These are phyloP conservation scores for Naumovozyma castellii DNA, from an alignment of 805 yeast genomes.

Conservation along the genomic window DNA sequence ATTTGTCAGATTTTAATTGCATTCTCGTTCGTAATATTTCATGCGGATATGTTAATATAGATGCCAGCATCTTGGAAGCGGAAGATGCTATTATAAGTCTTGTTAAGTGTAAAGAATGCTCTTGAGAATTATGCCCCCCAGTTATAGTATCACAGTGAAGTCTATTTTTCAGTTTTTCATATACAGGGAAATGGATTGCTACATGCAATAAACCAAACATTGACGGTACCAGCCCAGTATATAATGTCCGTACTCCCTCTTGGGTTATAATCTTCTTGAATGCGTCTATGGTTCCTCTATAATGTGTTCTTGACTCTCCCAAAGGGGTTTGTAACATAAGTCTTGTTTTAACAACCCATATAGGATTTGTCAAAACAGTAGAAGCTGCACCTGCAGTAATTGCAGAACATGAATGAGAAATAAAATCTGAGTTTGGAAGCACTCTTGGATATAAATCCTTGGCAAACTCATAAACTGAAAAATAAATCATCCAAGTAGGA, in stretches of 20 bases:
- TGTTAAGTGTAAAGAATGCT: conserved; percentile 25
- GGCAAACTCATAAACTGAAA: conserved; percentile 76
- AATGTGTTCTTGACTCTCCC: conserved; percentile 20
- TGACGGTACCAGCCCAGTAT: conserved; percentile 85
- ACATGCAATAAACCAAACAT: conserved; percentile 85
- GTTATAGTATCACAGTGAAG: conserved; percentile 30
- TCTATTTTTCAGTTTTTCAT: conserved; percentile 64
- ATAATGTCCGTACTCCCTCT: conserved; percentile 77
- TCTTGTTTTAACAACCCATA: conserved; percentile 96
- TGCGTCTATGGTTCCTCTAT: conserved; percentile 77
- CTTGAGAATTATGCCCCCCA: conserved; percentile 11
- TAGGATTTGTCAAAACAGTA: conserved; percentile 81
- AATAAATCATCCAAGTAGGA: conserved; percentile 97
- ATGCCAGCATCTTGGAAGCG: conserved; percentile 78
- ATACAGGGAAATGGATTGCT: conserved; percentile 91
- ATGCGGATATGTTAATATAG: conserved; percentile 87
- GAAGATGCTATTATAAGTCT: conserved; percentile 61
- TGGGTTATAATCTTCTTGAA: conserved; percentile 63
- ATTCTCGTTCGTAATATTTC: conserved; percentile 87
- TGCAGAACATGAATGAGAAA: conserved; percentile 46
- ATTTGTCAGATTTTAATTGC: conserved; percentile 44
- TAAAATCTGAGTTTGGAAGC: conserved; percentile 29
- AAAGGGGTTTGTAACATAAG: conserved; percentile 68
- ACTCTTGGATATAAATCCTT: conserved; percentile 45
- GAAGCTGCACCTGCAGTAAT: conserved; percentile 83